These are phyloP conservation scores for Karstenula rhodostoma DNA, from an alignment of 2,329 filamentous ascomycete genomes.

Conservation along the genomic window DNA sequence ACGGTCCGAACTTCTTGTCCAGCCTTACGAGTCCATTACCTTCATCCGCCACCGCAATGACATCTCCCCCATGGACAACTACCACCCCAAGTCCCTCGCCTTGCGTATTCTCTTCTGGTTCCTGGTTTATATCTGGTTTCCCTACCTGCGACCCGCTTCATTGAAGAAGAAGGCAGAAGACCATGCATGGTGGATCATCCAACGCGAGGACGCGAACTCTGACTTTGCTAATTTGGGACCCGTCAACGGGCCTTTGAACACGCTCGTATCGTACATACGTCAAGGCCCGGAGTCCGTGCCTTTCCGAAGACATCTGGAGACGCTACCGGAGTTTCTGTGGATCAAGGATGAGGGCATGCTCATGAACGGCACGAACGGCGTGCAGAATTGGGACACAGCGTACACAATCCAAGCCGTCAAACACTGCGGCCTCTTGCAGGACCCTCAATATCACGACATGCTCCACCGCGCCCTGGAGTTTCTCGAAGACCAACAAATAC, in stretches of 20 bases:
- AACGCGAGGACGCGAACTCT: constrained; percentile 93
- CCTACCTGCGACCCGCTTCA: constrained; percentile 72
- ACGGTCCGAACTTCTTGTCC: constrained; percentile 81
- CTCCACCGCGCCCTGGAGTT: constrained; percentile 83
- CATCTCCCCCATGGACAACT: constrained; percentile 83
- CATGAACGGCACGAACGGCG: constrained; percentile 96
- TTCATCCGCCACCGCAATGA: constrained; percentile 82
- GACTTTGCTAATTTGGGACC: constrained; percentile 86
- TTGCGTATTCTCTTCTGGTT: constrained; percentile 81
- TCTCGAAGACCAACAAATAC: constrained; percentile 89
- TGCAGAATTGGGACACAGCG: constrained; percentile 95
- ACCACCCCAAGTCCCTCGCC: constrained; percentile 88
- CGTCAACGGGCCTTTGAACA: constrained; percentile 90
- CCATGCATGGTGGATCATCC: constrained; percentile 82
- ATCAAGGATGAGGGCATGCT: constrained; percentile 92
- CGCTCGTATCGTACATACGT: constrained; percentile 82
- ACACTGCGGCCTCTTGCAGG: constrained; percentile 78
- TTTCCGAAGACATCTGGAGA: constrained; percentile 79
- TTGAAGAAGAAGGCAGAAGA: constrained; percentile 77
- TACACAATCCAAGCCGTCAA: constrained; percentile 86
- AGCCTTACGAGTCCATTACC: constrained; percentile 79
- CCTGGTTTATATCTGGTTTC: constrained; percentile 80
- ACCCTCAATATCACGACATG: constrained; percentile 83
- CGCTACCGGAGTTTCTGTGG: constrained; percentile 88
- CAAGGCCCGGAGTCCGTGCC: constrained; percentile 79